Evolutionary conservation across 2,329 filamentous ascomycete species (phyloP), one percentile per base, ranked within the genome.

Genomic region (Diaporthe eres): DNA sequence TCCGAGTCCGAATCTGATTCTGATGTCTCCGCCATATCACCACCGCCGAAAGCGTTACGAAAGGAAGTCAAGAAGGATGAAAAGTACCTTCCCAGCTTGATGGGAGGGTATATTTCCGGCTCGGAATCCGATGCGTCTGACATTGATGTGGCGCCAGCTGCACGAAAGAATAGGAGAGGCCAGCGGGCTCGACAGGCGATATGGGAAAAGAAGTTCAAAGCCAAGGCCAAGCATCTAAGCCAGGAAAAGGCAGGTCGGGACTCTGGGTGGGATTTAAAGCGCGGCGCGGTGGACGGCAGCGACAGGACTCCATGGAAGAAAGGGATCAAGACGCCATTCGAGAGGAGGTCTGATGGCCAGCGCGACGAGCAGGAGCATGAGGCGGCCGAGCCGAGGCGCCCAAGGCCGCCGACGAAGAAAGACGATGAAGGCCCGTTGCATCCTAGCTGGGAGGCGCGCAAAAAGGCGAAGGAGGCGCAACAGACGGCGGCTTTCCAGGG

Each of bases 181-280:
- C 94, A 97, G 84, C 90, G 92, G 58, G 94, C 93, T n/a, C 90
- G 94, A 12, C 93, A 94, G 81, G 90, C 92, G 34, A 93, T 97
- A 75, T 94, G 92, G 87, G 94, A 96, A 85, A 93, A 94, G 85
- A 96, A 96, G 81, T 96, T 89, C 82, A 94, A 94, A 68, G 87
- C 88, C 19, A 88, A 90, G 77, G 95, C 94, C 1, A 94, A 92
- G 79, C 94, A 95, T 80, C 82, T 92, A 58, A 86, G 86, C 57
- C 76, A 82, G n/a, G 74, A 81, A 58, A 83, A 87, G 75, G 82
- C 83, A 63, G 79, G 83, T 47, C 84, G 87, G 51, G 88, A 90
- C 67, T 81, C 86, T 13, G 90, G 89, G 1, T 93, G 91, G 91
- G 91, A 93, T 79, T 82, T 87, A 79, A 87, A 86, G 81, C 86